These are phyloP conservation scores for Leccinum ochraceum DNA, from an alignment of 768 basidiomycete species.

Conservation along the genomic window DNA sequence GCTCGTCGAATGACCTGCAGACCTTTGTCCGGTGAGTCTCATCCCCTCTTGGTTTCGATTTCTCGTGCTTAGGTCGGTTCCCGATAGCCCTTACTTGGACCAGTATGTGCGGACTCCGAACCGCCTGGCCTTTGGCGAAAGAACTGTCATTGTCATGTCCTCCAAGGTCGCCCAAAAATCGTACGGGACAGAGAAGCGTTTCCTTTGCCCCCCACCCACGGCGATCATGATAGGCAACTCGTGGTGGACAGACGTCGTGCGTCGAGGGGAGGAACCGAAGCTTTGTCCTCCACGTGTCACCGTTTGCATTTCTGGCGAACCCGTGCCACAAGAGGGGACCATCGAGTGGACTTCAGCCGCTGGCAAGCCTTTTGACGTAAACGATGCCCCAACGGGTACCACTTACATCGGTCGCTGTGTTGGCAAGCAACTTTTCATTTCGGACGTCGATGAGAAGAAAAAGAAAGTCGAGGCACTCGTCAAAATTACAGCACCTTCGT, in stretches of 20 bases:
- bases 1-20: slow-evolving; percentile 69
- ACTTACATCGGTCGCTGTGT: slow-evolving; percentile 93
- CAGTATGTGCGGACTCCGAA: slow-evolving; percentile 85
- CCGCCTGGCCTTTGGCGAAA: slow-evolving; percentile 87
- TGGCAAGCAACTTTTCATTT: slow-evolving; percentile 93
- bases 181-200: slow-evolving; percentile 94
- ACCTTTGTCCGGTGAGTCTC: slow-evolving; percentile 71
- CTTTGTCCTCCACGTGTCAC: slow-evolving; percentile 78
- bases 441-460: slow-evolving; percentile 93
- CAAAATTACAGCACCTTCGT: slow-evolving; percentile 78
- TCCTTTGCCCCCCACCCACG: slow-evolving; percentile 92
- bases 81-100: slow-evolving; percentile 71
- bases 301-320: slow-evolving; percentile 91
- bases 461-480: slow-evolving; percentile 94
- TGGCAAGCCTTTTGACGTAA: slow-evolving; percentile 82
- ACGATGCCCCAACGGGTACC: slow-evolving; percentile 74
- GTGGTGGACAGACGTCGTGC: slow-evolving; percentile 87
- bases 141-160: slow-evolving; percentile 96
- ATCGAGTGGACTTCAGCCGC: slow-evolving; percentile 87
- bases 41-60: slow-evolving; percentile 20
- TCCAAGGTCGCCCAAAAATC: slow-evolving; percentile 97
- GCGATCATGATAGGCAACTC: slow-evolving; percentile 92
- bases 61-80: slow-evolving; percentile 15
- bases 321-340: slow-evolving; percentile 78
- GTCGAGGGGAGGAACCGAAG: slow-evolving; percentile 74